Evolutionary conservation across 768 basidiomycete species (phyloP), one percentile per base, ranked within the genome.

Genomic region (Lactarius evosmus): DNA sequence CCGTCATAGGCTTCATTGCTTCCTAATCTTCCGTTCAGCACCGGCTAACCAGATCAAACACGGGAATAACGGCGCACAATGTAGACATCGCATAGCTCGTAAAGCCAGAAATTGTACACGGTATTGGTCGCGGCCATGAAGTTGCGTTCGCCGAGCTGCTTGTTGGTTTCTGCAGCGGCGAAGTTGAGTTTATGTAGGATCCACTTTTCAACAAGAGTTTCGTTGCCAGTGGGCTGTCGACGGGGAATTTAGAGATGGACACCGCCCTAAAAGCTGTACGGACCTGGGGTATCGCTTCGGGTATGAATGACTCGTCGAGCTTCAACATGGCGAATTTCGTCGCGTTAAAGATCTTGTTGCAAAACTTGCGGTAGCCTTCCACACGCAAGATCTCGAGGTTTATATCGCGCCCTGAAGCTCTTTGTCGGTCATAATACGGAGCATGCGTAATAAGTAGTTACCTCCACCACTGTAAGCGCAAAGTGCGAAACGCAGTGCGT

Each of bases 301-400:
- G 94, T 33, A 88, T 85, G 70, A 97, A 98, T 46, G 80, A 75
- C 44, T 85, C 85, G 61, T 94, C 95, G 34, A 99, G 80, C 78
- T 96, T 96, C 74, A 98, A 85, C 90, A 98, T 94, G n/a, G 95
- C 96, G 70, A 99, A 98, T 76, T 95, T 95, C 54, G 95, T 98
- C 1, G 97, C 97, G 72, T 99, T 99, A 83, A 96, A 98, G 30
- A 98, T 86, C 80, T 98, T 98, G 80, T 99, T 99, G 80, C 97
- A 98, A 80, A 99, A 99, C 76, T 98, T 98, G 75, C 97, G 87
- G 76, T 98, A 98, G 2, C 95, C 97, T 76, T 98, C 95, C 34
- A 98, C 94, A 58, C 95, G 88, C 66, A 93, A 76, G 69, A 99
- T 95, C 73, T 98, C 95, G 65, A 99, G 79, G 74, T 98, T 97